Evolutionary conservation across 371 early-diverging fungal species (phyloP).

Genomic region (Conidiobolus incongruus): DNA sequence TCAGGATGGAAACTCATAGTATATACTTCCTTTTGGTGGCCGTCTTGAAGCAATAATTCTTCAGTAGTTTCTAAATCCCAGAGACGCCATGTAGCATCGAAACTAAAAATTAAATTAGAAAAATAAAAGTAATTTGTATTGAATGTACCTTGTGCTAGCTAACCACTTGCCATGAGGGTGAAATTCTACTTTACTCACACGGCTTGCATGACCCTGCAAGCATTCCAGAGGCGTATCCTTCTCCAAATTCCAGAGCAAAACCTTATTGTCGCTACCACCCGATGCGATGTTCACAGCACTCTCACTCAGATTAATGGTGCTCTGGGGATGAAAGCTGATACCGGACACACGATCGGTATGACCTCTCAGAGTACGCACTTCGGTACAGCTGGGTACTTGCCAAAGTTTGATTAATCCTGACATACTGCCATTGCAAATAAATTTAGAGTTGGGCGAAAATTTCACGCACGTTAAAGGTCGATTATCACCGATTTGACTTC

Average conservation of each 20-base stretch:
- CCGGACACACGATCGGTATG: constrained; percentile 80
- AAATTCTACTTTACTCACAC: constrained; percentile 71
- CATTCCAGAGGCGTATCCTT: constrained; percentile 47
- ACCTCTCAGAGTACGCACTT: constrained; percentile 24
- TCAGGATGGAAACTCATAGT: constrained; percentile 76
- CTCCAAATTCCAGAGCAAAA: constrained; percentile 61
- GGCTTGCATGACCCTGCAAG: constrained; percentile 55
- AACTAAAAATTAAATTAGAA: constrained; percentile 13
- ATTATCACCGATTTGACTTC: constrained; percentile 81
- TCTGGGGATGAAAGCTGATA: constrained; percentile 67
- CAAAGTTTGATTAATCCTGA: constrained; percentile 70
- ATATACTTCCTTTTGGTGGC: constrained; percentile 82
- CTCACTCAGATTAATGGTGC: constrained; percentile 34
- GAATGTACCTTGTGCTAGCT: constrained; percentile 45
- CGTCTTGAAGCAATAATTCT: constrained; percentile 77
- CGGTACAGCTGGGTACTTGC: constrained; percentile 53
- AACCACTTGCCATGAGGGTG: constrained; percentile 78
- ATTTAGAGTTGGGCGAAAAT: constrained; percentile 59
- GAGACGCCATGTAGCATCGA: constrained; percentile 83
- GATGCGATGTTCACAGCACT: constrained; percentile 52
- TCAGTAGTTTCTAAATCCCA: constrained; percentile 65
- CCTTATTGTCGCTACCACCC: constrained; percentile 49
- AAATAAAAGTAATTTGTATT: neutral
- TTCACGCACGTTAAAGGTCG: constrained; percentile 56
- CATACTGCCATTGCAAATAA: constrained; percentile 68